Percentiles rank a stretch among this genome's conserved stretches.
These are phyloP conservation scores for Passiflora organensis DNA, from an alignment of 345 rosid species.

Conservation along the genomic window DNA sequence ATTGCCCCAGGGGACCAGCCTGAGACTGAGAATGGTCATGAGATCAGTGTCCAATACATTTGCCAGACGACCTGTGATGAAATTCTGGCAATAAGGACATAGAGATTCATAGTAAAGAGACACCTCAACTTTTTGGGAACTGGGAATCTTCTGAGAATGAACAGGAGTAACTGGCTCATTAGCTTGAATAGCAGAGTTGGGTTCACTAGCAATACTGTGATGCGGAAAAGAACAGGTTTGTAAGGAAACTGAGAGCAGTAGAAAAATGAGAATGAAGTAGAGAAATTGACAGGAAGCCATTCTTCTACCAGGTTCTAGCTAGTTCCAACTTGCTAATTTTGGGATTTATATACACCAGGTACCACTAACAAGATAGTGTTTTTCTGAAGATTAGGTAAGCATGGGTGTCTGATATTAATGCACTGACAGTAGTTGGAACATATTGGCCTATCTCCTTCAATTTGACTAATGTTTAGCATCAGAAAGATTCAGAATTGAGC, in stretches of 20 bases:
- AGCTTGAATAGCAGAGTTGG: background rate
- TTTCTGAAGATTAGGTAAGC: too few species aligned
- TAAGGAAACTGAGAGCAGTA: background rate
- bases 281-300: background rate
- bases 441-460: too few species aligned
- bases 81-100: conserved; percentile 25
- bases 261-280: background rate
- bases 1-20: conserved; percentile 40
- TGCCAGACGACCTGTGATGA: conserved; percentile 20
- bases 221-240: background rate
- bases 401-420: too few species aligned
- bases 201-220: background rate
- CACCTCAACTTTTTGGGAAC: conserved; percentile 20
- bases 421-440: too few species aligned
- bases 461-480: too few species aligned
- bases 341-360: too few species aligned
- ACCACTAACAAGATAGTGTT: too few species aligned
- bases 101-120: conserved; percentile 37
- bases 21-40: conserved; percentile 25
- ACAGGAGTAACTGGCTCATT: background rate
- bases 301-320: too few species aligned
- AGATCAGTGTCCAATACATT: conserved; percentile 23
- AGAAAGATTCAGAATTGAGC: too few species aligned
- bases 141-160: background rate
- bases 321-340: too few species aligned